Base-by-base conservation (phyloP, 768 basidiomycete species). In the Leccinum uliginosum region DNA sequence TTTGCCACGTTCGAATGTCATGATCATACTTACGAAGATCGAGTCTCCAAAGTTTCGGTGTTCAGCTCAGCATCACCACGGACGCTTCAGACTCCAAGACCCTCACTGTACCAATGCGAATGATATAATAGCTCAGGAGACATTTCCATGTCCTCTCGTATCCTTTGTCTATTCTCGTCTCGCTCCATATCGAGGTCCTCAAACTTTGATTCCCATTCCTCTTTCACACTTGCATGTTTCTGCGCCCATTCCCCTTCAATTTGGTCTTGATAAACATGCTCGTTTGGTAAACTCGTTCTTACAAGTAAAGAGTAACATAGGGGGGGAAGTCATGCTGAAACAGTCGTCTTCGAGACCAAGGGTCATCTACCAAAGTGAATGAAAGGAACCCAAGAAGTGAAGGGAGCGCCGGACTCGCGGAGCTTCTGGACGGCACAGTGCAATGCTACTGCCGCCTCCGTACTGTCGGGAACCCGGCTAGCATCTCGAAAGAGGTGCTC, bases 141-240 rank as follows among this genome's bases (percentile, higher is more conserved):
- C 64, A 67, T 66, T 55, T 67, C 71, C 30, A 65, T 14, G 0
- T 70, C 60, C 32, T 67, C 65, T 4, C 35, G 53, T 40, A 45
- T 48, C 27, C 59, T 52, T 48, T 63, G 68, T 54, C 45, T 66
- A 50, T 51, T 71, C 70, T 47, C 66, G 29, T 2, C 54, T 27
- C 55, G 62, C 27, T 54, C 62, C 54, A 61, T 23, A 51, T 71
- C 70, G 10, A 70, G 51, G 26, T 44, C 45, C 45, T 68, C 72
- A 50, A 81, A 66, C 59, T 72, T 78, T 34, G 71, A 71, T 58
- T 78, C 71, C 80, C 79, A 83, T 23, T 67, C 59, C 15, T 75
- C 74, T 27, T 69, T 67, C 49, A 70, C 65, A 17, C 65, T 67
- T 45, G 56, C 50, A 66, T 75, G 76, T 50, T 74, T 74, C 66